Conservation (phyloP, 1,284 basidiomycete genomes). For the Leccinum pachyderme region DNA sequence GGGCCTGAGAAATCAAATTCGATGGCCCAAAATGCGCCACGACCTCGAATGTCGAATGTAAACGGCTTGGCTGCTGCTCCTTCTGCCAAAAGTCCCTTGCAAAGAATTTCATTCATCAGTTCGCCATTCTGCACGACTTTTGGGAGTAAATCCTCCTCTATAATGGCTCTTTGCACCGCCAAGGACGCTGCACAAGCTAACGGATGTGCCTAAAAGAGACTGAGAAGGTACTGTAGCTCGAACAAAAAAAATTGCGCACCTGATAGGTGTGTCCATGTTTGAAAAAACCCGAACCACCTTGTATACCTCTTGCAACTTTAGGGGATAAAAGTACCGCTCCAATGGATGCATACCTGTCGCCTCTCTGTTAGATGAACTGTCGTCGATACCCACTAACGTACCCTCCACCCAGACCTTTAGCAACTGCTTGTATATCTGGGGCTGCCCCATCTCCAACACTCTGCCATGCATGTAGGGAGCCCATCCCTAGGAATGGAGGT, state of each 20-base stretch:
- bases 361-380: constrained; percentile 5
- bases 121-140: constrained; percentile 63
- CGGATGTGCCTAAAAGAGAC: constrained; percentile 56
- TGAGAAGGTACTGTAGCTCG: constrained; percentile 6
- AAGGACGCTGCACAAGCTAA: constrained; percentile 74
- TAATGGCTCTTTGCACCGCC: constrained; percentile 75
- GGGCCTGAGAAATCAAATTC: constrained; percentile 68
- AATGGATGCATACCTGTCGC: constrained; percentile 72
- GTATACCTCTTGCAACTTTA: constrained; percentile 67
- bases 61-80: constrained; percentile 60
- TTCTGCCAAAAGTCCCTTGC: constrained; percentile 50
- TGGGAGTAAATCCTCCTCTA: constrained; percentile 64
- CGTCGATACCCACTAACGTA: constrained; percentile 32
- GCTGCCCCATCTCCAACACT: constrained; percentile 70
- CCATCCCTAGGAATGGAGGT: constrained; percentile 56
- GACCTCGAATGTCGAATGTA: constrained; percentile 74
- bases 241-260: constrained; percentile 34
- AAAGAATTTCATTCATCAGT: constrained; percentile 58
- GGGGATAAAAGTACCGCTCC: constrained; percentile 77
- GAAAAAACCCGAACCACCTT: constrained; percentile 63
- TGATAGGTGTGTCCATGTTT: constrained; percentile 89
- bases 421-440: constrained; percentile 83
- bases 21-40: constrained; percentile 78
- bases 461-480: constrained; percentile 84
- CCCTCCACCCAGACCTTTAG: constrained; percentile 87